Evolutionary conservation across 2,329 filamentous ascomycete genomes (phyloP).

Genomic region (Monilinia fructigena): DNA sequence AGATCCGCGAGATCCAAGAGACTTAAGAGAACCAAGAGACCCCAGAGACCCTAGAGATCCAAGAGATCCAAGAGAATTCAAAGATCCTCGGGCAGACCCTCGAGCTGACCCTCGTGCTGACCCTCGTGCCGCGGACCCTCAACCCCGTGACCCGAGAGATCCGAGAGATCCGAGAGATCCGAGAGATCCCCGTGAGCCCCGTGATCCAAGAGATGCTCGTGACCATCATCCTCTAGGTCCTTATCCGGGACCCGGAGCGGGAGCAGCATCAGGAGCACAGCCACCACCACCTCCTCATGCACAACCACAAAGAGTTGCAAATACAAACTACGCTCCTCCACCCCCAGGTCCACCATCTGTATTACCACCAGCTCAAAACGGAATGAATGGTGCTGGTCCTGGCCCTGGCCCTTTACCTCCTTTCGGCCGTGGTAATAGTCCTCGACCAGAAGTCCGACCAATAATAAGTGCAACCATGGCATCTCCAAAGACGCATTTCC

Average conservation of each 20-base stretch:
- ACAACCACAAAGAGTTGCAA: conserved; percentile 52
- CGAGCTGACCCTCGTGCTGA: conserved; percentile 27
- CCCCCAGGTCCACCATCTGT: conserved; percentile 43
- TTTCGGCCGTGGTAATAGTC: conserved; percentile 73
- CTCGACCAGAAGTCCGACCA: conserved; percentile 78
- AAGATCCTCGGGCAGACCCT: conserved; percentile 4
- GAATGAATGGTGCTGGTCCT: conserved; percentile 37
- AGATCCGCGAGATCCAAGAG: conserved; percentile 7
- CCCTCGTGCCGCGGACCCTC: conserved; percentile 32
- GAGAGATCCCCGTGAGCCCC: conserved; percentile 19
- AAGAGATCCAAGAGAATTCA: conserved; percentile 10
- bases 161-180: conserved; percentile 24
- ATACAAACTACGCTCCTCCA: conserved; percentile 57
- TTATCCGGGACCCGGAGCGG: conserved; percentile 34
- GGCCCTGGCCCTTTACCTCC: conserved; percentile 54
- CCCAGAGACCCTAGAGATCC: conserved; percentile 2
- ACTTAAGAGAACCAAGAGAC: background rate
- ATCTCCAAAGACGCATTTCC: conserved; percentile 87
- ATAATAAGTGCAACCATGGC: conserved; percentile 81
- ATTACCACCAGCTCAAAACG: conserved; percentile 45
- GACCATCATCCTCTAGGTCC: conserved; percentile 37
- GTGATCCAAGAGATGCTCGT: conserved; percentile 15
- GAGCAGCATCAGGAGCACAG: conserved; percentile 8
- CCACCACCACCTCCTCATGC: conserved; percentile 43
- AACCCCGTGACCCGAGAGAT: conserved; percentile 34